Evolutionary conservation across 768 basidiomycete genomes (phyloP), one percentile per base, ranked within the genome.

Genomic region (Collybia sordida): DNA sequence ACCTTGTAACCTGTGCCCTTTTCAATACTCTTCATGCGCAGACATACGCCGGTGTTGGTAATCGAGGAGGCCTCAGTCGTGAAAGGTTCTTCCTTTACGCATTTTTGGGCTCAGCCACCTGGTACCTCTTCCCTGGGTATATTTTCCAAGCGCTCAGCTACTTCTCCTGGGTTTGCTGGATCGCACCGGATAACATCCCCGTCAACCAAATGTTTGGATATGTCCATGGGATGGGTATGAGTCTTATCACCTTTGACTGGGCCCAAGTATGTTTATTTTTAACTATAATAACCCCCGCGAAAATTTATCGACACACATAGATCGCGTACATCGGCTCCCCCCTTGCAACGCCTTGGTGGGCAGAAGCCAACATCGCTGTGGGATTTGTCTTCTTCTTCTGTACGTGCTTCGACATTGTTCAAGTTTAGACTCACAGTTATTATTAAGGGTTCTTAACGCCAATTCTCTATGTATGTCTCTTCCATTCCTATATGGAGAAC

Each of bases 11-110:
- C 12, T 90, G 89, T 58, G 86, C 75, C 0, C 68, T 80, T 14
- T 90, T 93, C 73, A 93, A 92, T 64, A 92, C 90, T 1, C 75
- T 93, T 0, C 90, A 93, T 65, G 81, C 84, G 0, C 81, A 86
- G 58, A 68, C 73, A 41, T 88, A 88, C 51, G 75, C 83, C 22
- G 89, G 89, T 49, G 76, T 78, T 15, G 84, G 86, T 12, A 74
- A 66, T 23, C 75, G 79, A 34, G 82, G 81, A 2, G 88, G 88
- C 53, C 69, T 92, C 38, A 82, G 79, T 53, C 82, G 92, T 47
- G 86, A 88, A 63, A 76, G 82, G 5, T 93, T 91, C 74, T 93
- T 93, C 75, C 55, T 82, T 50, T 82, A 78, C 59, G 80, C 75
- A 4, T 86, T 88, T 61, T 47, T 73, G 1, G 79, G 66, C 21